phyloP scores from a whole-genome alignment of 83 land plant species.

The Picea abies region DNA sequence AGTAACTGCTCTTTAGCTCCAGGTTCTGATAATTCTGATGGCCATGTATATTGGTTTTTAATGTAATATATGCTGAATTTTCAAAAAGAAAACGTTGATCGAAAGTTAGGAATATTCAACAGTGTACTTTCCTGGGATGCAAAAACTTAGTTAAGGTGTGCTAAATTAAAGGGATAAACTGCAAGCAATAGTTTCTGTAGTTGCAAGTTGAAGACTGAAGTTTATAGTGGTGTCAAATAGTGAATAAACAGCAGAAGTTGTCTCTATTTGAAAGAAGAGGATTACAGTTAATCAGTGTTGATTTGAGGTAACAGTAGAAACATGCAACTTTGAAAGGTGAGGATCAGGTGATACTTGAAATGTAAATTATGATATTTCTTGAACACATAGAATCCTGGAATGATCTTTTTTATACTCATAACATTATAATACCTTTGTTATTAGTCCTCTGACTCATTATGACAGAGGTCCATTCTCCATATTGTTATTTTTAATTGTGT shows the following conservation, averaged over 20 bases:
- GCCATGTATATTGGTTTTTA: too few relatives aligned
- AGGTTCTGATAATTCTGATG: too few relatives aligned
- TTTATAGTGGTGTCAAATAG: background rate
- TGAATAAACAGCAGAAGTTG: background rate
- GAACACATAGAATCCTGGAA: too few relatives aligned
- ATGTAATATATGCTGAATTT: too few relatives aligned
- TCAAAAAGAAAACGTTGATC: background rate
- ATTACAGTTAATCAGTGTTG: background rate
- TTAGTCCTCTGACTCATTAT: too few relatives aligned
- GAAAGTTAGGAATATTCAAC: background rate
- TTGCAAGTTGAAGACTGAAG: background rate
- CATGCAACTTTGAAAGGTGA: background rate
- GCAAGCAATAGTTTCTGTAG: background rate
- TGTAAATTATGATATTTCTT: too few relatives aligned
- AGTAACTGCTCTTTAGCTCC: too few relatives aligned
- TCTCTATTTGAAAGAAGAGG: background rate
- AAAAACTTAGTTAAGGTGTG: background rate
- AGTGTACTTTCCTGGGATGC: background rate
- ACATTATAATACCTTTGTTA: too few relatives aligned
- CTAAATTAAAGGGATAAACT: background rate
- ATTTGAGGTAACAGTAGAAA: background rate
- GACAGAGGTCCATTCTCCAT: background rate
- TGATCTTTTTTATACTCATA: too few relatives aligned
- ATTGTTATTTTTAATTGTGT: background rate
- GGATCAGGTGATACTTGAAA: background rate